phyloP scores from a whole-genome alignment of 2,329 filamentous ascomycete genomes.

The Chaetomiaceae sp. region DNA sequence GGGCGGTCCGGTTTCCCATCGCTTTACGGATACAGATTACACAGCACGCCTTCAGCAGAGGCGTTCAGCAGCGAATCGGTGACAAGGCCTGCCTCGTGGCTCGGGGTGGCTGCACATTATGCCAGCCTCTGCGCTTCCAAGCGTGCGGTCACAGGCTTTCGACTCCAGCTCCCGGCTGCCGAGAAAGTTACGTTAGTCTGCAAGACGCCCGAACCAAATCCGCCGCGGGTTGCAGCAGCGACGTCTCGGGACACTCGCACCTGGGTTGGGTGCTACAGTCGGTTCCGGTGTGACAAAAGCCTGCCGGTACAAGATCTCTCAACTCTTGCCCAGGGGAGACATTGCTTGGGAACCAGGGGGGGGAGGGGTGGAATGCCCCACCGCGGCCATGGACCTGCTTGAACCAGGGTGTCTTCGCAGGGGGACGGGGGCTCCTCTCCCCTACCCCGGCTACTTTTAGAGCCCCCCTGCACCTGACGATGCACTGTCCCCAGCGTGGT shows the following conservation, averaged over 20 bases:
- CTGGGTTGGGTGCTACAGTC: conserved; percentile 1
- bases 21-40: no score
- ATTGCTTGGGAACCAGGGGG: conserved; percentile 7
- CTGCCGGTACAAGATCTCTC: conserved; percentile 14
- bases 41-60: background rate
- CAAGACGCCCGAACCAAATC: conserved; percentile 2
- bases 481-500: conserved; percentile 19
- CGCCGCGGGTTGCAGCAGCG: background rate
- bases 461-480: conserved; percentile 21
- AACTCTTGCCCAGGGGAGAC: conserved; percentile 4
- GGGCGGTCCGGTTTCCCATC: no score
- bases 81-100: background rate
- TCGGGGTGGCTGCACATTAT: background rate
- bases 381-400: conserved; percentile 19
- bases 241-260: conserved; percentile 3
- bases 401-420: conserved; percentile 8
- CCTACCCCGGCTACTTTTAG: conserved; percentile 24
- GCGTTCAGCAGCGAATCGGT: background rate
- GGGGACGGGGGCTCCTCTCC: conserved; percentile 1
- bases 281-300: conserved; percentile 21
- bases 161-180: conserved; percentile 17
- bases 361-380: conserved; percentile 3
- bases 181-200: conserved; percentile 14
- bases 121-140: background rate
- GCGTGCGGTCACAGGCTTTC: conserved; percentile 9